Evolutionary conservation across 352 stramenopile species (phyloP), one percentile per base, ranked within the genome.

Genomic region (Phytophthora cryptogea): DNA sequence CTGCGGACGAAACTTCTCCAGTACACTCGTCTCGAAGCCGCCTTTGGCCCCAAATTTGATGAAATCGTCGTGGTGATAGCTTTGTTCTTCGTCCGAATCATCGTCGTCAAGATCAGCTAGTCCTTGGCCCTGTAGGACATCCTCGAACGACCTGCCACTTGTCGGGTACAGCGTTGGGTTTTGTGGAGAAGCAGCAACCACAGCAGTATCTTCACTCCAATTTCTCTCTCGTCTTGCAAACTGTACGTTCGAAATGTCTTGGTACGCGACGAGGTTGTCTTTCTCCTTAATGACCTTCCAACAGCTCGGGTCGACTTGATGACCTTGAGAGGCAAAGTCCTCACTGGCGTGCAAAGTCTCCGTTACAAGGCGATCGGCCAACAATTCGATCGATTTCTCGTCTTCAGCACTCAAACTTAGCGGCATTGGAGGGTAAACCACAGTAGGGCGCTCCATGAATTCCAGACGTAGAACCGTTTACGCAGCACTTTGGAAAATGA

Each of bases 251-350:
- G 41, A 54, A 16, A 78, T 66, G 55, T 81, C 65, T 46, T 72
- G 70, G 54, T 83, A 89, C 13, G 79, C 62, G 16, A 74, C 54
- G 30, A 89, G 56, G 47, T 73, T 68, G 49, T 87, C 74, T 46
- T 77, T 78, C 7, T 68, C 49, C 50, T 79, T 79, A 1, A 83
- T 41, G 2, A 72, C 61, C 46, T 86, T 85, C 79, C 79, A 89
- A 44, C 70, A 61, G 7, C 58, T 61, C 5, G 54, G 55, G 36
- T 75, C 49, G 11, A 74, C 58, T 45, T 61, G 58, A 30, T 65
- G 67, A 3, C 66, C 56, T 44, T 68, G 59, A 5, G 69, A 62
- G 42, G 78, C 65, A 45, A 80, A 87, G 28, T 70, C 67, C 14
- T 79, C 72, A 44, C 75, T 80, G 13, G 72, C 71, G 4, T 77